Base-by-base conservation (phyloP, 306 rosid genomes). In the Fragaria iinumae region DNA sequence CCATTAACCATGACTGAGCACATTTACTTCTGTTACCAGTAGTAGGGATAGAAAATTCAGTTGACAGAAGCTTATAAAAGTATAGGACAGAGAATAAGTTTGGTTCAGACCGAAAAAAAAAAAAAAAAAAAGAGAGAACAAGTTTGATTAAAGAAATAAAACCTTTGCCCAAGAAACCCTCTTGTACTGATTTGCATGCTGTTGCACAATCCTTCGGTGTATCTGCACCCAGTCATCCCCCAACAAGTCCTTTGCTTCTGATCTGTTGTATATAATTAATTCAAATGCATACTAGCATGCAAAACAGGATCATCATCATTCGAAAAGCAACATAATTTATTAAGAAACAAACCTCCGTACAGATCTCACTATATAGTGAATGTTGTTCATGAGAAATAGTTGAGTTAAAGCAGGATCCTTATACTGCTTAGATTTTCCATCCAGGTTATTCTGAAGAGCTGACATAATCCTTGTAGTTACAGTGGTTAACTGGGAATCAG, bases 171-270 rank as follows among this genome's bases (percentile, higher is more conserved):
- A 96, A 63, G 99, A 92, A 83, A 96, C 85, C 84, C 99, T 86
- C 82, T 96, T 96, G 79, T 96, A 96, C 76, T 92, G 98, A 86
- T 96, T 96, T 68, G 98, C 99, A 88, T 96, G 99, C 84, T 96
- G 97, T 79, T 96, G 99, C 53, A 95, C 98, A 75, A 92, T 89
- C 84, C 98, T 84, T 76, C 97, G 88, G 72, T 96, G 99, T 84
- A 88, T 96, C 88, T 96, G 99, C 85, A 96, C 97, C 99, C 99
- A 96, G 79, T 96, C 99, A 77, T 96, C 99, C 53, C 99, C 99
- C 84, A 96, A 79, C 93, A 88, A 88, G 53, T 96, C 98, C 81
- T 96, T 96, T 77, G 96, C 99, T 77, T 96, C 99, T 50, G 99
- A 95, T 85, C 99, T 95, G 83, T 71, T 92, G 81, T 68, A 56